These are phyloP conservation scores for Sporothrix pseudoabietina DNA, from an alignment of 2,329 filamentous ascomycete genomes.

Conservation along the genomic window DNA sequence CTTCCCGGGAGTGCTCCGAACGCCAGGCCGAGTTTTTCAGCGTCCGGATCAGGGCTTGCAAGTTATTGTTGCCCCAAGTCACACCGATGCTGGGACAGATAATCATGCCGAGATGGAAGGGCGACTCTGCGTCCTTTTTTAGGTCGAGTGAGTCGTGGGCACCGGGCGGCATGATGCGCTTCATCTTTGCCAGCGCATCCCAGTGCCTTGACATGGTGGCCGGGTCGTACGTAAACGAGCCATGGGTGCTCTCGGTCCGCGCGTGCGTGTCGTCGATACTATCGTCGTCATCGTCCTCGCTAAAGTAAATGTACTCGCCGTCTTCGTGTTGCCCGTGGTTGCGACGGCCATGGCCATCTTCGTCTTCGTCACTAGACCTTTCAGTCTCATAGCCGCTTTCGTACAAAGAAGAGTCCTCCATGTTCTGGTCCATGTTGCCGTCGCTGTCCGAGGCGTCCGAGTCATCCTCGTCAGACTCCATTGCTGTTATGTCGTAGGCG, in stretches of 20 bases:
- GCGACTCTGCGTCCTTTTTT: neutral
- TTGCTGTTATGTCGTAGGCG: neutral
- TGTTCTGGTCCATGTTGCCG: neutral
- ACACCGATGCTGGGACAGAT: conserved; percentile 31
- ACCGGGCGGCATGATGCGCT: neutral
- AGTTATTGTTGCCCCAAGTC: conserved; percentile 14
- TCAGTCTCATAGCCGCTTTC: conserved; percentile 18
- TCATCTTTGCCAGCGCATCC: conserved; percentile 12
- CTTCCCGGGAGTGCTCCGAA: neutral
- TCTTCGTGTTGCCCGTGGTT: neutral
- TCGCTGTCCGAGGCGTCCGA: neutral
- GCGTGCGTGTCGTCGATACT: neutral
- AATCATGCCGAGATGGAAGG: conserved; percentile 24
- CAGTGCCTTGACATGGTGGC: conserved; percentile 12
- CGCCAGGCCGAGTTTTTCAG: conserved; percentile 22
- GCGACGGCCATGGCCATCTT: neutral
- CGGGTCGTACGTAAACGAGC: conserved; percentile 4
- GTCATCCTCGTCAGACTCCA: too few relatives aligned
- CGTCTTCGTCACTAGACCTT: neutral
- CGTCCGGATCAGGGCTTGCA: conserved; percentile 7
- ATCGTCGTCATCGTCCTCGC: neutral
- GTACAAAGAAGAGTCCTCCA: neutral
- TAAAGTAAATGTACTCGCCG: neutral
- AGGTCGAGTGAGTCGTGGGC: neutral
- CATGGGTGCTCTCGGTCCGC: neutral